These are phyloP conservation scores for Ceratocystis variospora DNA, from an alignment of 2,329 filamentous ascomycete genomes.

Conservation along the genomic window DNA sequence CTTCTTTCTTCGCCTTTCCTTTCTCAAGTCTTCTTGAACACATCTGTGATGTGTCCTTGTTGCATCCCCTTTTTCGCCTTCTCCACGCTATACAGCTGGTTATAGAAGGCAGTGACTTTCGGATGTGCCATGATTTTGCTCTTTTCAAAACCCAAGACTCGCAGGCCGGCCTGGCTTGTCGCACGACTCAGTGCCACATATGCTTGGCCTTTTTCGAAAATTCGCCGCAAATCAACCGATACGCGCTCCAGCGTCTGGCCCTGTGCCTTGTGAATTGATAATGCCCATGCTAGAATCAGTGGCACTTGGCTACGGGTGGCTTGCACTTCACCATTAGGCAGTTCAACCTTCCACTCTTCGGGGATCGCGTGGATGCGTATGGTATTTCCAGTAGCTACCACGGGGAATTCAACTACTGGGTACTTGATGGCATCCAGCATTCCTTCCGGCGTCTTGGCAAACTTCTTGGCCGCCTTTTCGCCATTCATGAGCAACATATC, in stretches of 20 bases:
- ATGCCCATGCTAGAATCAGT: conserved; percentile 86
- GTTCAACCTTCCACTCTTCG: conserved; percentile 91
- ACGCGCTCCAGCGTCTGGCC: conserved; percentile 88
- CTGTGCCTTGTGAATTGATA: conserved; percentile 96
- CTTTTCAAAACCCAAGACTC: conserved; percentile 79
- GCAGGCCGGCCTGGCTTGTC: conserved; percentile 71
- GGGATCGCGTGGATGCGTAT: conserved; percentile 43
- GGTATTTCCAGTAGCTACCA: conserved; percentile 53
- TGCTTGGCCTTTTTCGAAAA: conserved; percentile 95
- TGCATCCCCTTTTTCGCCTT: conserved; percentile 28
- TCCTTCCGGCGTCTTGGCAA: conserved; percentile 37
- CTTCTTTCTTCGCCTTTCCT: not conserved
- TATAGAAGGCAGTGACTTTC: conserved; percentile 73
- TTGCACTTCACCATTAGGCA: conserved; percentile 89
- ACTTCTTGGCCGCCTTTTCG: conserved; percentile 41
- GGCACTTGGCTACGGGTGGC: conserved; percentile 73
- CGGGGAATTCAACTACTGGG: conserved; percentile 72
- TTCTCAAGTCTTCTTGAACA: conserved; percentile 7
- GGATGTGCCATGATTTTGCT: conserved; percentile 89
- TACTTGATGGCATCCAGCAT: conserved; percentile 43
- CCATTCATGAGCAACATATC: conserved; percentile 32
- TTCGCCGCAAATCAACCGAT: conserved; percentile 79
- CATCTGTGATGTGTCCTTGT: conserved; percentile 14
- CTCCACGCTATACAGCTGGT: conserved; percentile 62
- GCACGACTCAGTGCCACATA: conserved; percentile 94